These are phyloP conservation scores for Aspergillus nomiae DNA, from an alignment of 2,329 filamentous ascomycete species.

Conservation along the genomic window DNA sequence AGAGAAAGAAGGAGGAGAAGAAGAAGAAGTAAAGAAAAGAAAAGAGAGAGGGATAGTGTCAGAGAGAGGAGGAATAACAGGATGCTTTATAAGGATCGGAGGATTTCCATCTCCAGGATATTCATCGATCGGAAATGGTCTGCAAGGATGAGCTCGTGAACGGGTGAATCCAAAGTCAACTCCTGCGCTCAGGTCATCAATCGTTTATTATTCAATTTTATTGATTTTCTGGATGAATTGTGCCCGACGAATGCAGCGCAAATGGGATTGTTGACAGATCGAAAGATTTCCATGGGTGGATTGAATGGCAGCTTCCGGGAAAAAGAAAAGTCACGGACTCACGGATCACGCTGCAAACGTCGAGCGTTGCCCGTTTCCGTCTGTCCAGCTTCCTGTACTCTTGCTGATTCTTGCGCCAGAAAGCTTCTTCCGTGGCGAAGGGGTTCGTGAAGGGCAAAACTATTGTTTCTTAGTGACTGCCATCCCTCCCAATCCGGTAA, in stretches of 20 bases:
- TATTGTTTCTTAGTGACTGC: background rate
- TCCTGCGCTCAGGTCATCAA: background rate
- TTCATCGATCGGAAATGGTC: slow-evolving; percentile 1
- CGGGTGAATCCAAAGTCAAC: background rate
- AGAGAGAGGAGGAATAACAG: background rate
- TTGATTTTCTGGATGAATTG: background rate
- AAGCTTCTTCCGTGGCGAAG: background rate
- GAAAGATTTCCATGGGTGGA: background rate
- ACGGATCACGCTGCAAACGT: background rate
- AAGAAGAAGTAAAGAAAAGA: background rate
- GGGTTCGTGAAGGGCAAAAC: background rate
- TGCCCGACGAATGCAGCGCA: background rate
- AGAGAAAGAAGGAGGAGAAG: no score
- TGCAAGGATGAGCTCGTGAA: slow-evolving; percentile 3
- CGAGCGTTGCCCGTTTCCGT: background rate
- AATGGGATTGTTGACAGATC: slow-evolving; percentile 1
- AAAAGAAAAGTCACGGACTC: background rate
- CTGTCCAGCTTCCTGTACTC: background rate
- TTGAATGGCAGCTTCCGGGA: background rate
- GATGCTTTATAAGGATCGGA: slow-evolving; percentile 5
- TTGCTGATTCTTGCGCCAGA: no score
- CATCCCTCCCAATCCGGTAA: background rate
- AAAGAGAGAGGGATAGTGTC: background rate
- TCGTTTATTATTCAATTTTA: no score
- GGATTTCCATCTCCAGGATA: background rate